Conservation (phyloP, 1,284 basidiomycete genomes). For the Puccinia polysora region DNA sequence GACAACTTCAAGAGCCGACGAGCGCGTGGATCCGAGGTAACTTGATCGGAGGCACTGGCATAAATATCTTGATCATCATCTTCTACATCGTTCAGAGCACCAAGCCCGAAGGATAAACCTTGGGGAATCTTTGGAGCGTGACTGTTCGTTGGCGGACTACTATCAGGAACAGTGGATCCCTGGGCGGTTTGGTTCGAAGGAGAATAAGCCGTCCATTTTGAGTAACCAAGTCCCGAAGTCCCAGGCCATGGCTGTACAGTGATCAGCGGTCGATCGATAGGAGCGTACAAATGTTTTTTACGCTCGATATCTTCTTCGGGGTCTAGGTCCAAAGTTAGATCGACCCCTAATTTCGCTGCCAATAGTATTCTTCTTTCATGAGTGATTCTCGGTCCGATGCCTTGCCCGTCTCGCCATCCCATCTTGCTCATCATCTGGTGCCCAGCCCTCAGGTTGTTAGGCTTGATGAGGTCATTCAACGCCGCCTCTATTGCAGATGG, state of each 20-base stretch:
- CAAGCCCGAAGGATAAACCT: conserved; percentile 39
- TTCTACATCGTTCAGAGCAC: conserved; percentile 40
- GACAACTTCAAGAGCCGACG: conserved; percentile 23
- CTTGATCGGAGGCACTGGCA: conserved; percentile 19
- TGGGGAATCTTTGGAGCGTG: conserved; percentile 27
- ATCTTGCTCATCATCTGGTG: conserved; percentile 82
- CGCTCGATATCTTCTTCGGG: conserved; percentile 65
- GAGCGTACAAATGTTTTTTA: conserved; percentile 76
- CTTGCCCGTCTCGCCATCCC: conserved; percentile 90
- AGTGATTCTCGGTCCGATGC: conserved; percentile 83
- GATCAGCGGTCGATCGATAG: conserved; percentile 68
- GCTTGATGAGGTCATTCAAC: conserved; percentile 48
- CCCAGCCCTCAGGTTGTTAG: conserved; percentile 56
- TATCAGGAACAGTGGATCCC: not conserved
- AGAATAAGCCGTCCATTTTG: conserved; percentile 29
- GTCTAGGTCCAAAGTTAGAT: conserved; percentile 46
- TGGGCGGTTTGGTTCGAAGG: not conserved
- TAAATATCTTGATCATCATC: conserved; percentile 42
- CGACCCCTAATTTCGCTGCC: conserved; percentile 47
- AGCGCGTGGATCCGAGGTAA: conserved; percentile 33
- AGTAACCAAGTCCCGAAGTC: conserved; percentile 72
- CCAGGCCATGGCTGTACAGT: conserved; percentile 67
- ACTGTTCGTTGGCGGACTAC: not conserved
- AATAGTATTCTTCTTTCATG: conserved; percentile 69
- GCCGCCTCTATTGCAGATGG: conserved; percentile 48